A percentile compares a stretch with the other conserved stretches of the same genome.
These are phyloP conservation scores for Cystobasidium onofrii DNA, from an alignment of 768 basidiomycete species.

Conservation along the genomic window DNA sequence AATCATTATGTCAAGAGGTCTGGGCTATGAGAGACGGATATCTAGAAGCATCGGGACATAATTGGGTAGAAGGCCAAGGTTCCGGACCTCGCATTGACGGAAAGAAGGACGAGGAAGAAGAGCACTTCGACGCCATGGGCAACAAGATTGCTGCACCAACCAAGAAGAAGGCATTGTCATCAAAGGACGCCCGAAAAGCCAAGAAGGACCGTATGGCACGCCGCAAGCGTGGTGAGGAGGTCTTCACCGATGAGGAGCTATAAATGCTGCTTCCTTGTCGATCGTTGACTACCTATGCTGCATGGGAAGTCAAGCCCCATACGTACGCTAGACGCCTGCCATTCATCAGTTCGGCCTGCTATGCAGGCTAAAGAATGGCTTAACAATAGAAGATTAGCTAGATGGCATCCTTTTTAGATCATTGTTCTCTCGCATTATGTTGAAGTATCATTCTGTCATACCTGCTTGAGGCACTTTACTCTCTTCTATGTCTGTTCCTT, in stretches of 20 bases:
- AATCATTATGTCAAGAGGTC: constrained; percentile 93
- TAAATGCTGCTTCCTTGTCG: not conserved
- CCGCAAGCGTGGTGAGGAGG: constrained; percentile 76
- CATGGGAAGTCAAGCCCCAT: not conserved
- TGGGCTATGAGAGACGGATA: constrained; percentile 99
- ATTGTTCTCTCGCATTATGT: not conserved
- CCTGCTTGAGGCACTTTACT: not conserved
- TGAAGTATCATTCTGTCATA: not conserved
- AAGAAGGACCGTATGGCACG: constrained; percentile 94
- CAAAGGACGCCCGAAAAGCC: constrained; percentile 74
- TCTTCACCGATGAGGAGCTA: constrained; percentile 46
- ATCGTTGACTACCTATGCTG: too few species aligned
- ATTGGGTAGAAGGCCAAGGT: constrained; percentile 83
- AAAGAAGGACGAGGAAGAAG: constrained; percentile 82
- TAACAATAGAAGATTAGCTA: not conserved
- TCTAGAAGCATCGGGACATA: constrained; percentile 93
- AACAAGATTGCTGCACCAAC: constrained; percentile 68
- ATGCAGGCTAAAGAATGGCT: not conserved
- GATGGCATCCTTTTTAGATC: not conserved
- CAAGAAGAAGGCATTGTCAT: constrained; percentile 43
- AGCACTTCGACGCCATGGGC: constrained; percentile 90
- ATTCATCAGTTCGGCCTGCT: not conserved
- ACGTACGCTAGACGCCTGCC: not conserved
- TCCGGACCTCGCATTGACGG: constrained; percentile 90
- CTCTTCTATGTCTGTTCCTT: not conserved